A percentile compares a stretch with the other conserved stretches of the same genome.
phyloP scores from a whole-genome alignment of 2,329 filamentous ascomycete species.

The Cordyceps cateniannulata region DNA sequence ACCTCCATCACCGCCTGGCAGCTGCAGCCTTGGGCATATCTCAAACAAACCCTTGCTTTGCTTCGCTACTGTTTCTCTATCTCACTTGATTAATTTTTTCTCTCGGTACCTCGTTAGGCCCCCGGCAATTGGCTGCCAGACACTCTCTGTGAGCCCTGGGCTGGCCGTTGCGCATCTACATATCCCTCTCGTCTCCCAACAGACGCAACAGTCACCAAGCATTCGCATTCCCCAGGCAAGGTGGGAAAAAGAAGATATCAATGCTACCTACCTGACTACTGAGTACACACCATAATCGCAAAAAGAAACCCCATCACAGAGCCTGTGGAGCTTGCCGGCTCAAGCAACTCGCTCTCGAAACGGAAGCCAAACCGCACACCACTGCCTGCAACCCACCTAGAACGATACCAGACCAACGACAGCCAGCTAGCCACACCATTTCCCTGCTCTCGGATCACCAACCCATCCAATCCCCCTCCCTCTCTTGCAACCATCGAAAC shows the following conservation, averaged over 20 bases:
- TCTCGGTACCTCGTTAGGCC: not conserved
- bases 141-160: no score
- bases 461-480: not conserved
- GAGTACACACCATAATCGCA: not conserved
- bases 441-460: constrained; percentile 5
- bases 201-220: no score
- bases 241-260: not conserved
- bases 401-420: constrained; percentile 7
- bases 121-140: no score
- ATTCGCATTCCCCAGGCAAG: no score
- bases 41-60: not conserved
- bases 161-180: no score
- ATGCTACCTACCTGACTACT: not conserved
- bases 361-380: constrained; percentile 2
- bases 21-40: not conserved
- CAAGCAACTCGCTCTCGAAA: not conserved
- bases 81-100: not conserved
- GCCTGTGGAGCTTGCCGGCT: not conserved
- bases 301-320: not conserved
- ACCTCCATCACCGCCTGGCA: not conserved
- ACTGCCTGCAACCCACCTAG: not conserved
- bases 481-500: constrained; percentile 1
- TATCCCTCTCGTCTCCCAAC: no score
- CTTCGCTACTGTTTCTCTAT: not conserved
- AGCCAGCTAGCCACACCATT: constrained; percentile 2